Percentiles rank a stretch among this genome's conserved stretches.
Conservation (phyloP, 495 filamentous ascomycete species). For the Gamarada debralockiae region DNA sequence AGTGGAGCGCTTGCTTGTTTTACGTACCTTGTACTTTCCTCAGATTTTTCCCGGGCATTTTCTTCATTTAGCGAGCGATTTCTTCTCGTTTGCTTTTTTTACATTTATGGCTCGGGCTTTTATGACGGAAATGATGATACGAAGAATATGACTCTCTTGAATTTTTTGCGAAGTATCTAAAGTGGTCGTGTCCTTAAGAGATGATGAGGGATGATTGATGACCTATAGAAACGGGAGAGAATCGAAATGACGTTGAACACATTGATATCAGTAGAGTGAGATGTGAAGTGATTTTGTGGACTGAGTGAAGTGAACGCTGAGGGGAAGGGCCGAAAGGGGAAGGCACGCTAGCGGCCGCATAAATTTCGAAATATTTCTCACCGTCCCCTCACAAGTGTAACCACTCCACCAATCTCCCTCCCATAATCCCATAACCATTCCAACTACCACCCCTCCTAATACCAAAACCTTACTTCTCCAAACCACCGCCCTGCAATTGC, state of each 20-base stretch:
- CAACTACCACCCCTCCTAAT: neutral
- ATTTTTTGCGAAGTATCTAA: no score
- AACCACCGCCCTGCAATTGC: neutral
- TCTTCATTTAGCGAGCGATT: neutral
- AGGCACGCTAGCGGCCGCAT: neutral
- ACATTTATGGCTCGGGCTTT: neutral
- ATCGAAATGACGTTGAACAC: no score
- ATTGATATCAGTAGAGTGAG: no score
- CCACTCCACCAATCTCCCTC: neutral
- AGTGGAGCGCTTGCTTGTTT: neutral
- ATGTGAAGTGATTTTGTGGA: no score
- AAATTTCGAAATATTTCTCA: neutral
- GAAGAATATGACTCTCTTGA: no score
- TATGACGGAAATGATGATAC: neutral
- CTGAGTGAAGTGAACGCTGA: no score
- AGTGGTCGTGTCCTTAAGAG: neutral
- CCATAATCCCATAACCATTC: neutral
- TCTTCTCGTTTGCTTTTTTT: neutral
- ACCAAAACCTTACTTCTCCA: neutral
- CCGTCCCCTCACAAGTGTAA: neutral
- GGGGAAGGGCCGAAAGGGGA: no score
- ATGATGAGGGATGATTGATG: neutral
- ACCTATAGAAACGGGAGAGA: neutral
- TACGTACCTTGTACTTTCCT: slow-evolving; percentile 1
- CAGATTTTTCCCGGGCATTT: neutral